Evolutionary conservation across 2,329 filamentous ascomycete species (phyloP), one percentile per base, ranked within the genome.

Genomic region (Xylariaceae sp.): DNA sequence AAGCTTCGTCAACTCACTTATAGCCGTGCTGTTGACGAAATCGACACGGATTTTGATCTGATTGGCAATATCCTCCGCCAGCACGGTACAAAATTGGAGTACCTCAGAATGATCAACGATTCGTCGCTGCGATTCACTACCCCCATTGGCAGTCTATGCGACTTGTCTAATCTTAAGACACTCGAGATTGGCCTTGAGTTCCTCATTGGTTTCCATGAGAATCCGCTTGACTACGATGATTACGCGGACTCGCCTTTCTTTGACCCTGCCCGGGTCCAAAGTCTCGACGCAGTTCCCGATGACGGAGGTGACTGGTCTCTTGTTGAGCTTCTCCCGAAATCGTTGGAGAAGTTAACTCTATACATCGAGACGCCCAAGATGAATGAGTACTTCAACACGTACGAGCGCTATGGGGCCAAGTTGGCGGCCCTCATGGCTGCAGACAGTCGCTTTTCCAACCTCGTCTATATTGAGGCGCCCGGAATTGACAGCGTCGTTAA

Each of bases 381-480:
- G 3, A 1, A 5, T 2, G 13, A 16, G 3, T 56, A 53, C n/a
- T 56, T 36, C 34, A 22, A 56, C 29, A 53, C 39, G 1, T 56
- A 54, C 29, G 50, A 51, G 47, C 43, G 50, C 39, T 54, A 40
- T 44, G 53, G 50, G 1, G 56, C 47, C 45, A 56, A 54, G 41
- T 40, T 56, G 15, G 53, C 54, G 30, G 47, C 49, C 26, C 49
- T 58, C 13, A 12, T 55, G 5, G 18, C 19, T 0, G 37, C 52
- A 4, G 21, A 49, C 1, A 2, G 16, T 6, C 5, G 10, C 0
- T 57, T 57, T 39, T 5, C 37, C 7, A 15, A 40, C 3, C 39
- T 41, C 39, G 5, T 21, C 9, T 15, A 10, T 9, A 13, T 41
- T 18, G 22, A 21, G 2, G 39, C 39, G 10, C 39, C 39, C 7